Base-by-base conservation (phyloP, 2,329 filamentous ascomycete species). In the Alternaria viburni region DNA sequence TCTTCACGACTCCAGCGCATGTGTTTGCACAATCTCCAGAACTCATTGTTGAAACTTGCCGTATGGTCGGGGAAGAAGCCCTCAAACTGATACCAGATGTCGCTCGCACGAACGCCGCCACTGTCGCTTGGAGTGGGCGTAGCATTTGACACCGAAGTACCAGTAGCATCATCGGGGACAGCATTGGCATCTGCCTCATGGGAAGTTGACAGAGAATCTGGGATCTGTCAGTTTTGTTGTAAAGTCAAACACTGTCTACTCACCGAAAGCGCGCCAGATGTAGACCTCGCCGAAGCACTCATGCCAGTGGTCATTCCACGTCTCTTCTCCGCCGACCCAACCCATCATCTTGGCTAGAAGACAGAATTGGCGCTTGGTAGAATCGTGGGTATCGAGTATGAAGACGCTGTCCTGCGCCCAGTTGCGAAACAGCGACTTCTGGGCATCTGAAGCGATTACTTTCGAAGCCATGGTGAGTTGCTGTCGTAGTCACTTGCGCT, bases 1-100 rank as follows among this genome's bases (percentile, higher is more conserved):
- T 66, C 59, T 11, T 55, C 49, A 15, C 43, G 41, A 19, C 28
- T 50, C 67, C 68, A 73, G 21, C 57, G 44, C 58, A 59, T 52
- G 3, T 58, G 54, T 9, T 45, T 51, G 3, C 63, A 59, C 7
- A 73, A 59, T 5, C 61, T 57, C n/a, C 47, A 32, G 63, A 70
- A 72, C 26, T 70, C 63, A 11, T 52, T 25, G 2, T 46, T 21
- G 51, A 72, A 66, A 19, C 54, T 46, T 0, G 61, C 59, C 17
- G 51, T 23, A 1, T 50, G 58, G 15, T 69, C 41, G 13, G 58
- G 52, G 13, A 21, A 7, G 47, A 58, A 58, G 15, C 56, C 52
- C 11, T 44, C 25, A 12, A 25, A 55, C 21, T 44, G 52, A 11
- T 9, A 11, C 52, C 52, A 55, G 11, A 58, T 17, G 26, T 49